phyloP scores from a whole-genome alignment of 306 rosid genomes.

The Echinosophora koreensis region DNA sequence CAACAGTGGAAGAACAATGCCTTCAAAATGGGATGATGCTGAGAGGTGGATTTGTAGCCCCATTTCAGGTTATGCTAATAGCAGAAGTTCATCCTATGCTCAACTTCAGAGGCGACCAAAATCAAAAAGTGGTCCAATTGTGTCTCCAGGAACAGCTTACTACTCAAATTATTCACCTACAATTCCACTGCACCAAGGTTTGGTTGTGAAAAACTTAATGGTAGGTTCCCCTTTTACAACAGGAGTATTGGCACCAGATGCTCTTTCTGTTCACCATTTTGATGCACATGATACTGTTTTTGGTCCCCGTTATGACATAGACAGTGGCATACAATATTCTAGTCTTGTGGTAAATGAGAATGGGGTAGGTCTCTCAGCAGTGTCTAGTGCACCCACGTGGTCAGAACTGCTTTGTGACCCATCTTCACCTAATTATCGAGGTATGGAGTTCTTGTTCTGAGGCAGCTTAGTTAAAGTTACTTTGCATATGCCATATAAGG shows the following conservation, averaged over 20 bases:
- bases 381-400: constrained; percentile 57
- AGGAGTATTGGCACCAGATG: constrained; percentile 76
- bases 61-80: constrained; percentile 49
- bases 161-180: constrained; percentile 64
- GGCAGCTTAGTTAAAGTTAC: neutral
- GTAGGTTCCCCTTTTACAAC: constrained; percentile 74
- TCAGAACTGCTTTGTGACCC: constrained; percentile 58
- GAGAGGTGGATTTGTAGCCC: constrained; percentile 99
- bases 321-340: constrained; percentile 49
- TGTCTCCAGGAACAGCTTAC: constrained; percentile 56
- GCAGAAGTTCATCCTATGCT: constrained; percentile 41
- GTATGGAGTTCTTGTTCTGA: constrained; percentile 43
- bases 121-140: constrained; percentile 92
- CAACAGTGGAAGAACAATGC: constrained; percentile 79
- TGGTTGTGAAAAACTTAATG: constrained; percentile 54
- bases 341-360: constrained; percentile 32
- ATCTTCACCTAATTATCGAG: constrained; percentile 58
- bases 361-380: constrained; percentile 25
- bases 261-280: constrained; percentile 56
- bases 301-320: constrained; percentile 50
- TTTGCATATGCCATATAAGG: constrained; percentile 1
- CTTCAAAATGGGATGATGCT: constrained; percentile 97
- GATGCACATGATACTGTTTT: constrained; percentile 61
- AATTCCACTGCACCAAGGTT: constrained; percentile 53
- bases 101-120: constrained; percentile 68